Percentiles rank a stretch among this genome's conserved stretches.
Conservation (phyloP, 2,329 filamentous ascomycete genomes). For the Hymenoscyphus salicellus region DNA sequence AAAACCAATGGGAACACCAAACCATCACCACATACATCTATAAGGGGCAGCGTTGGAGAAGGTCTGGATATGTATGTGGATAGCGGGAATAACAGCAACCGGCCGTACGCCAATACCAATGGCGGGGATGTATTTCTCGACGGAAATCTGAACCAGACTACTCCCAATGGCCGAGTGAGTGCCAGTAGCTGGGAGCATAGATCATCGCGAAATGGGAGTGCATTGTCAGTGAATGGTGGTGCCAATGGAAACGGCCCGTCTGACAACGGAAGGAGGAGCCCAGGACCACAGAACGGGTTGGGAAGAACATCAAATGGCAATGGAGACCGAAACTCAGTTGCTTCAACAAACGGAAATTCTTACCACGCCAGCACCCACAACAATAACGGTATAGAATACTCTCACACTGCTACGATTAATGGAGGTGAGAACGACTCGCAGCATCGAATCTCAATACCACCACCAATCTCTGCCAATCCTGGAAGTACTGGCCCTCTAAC, state of each 20-base stretch:
- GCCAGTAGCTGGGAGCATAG: conserved; percentile 40
- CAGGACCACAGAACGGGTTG: conserved; percentile 28
- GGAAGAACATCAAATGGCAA: conserved; percentile 28
- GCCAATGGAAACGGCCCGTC: conserved; percentile 29
- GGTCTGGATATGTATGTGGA: conserved; percentile 35
- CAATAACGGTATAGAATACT: neutral
- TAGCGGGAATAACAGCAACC: conserved; percentile 17
- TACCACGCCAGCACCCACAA: conserved; percentile 12
- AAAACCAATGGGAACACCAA: conserved; percentile 36
- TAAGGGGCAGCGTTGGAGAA: conserved; percentile 37
- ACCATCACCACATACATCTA: conserved; percentile 30
- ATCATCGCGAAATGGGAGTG: conserved; percentile 33
- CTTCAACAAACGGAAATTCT: conserved; percentile 31
- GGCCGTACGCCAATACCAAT: conserved; percentile 30
- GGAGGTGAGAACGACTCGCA: neutral
- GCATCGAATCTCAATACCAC: conserved; percentile 20
- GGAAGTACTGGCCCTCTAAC: conserved; percentile 36
- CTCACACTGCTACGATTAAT: neutral
- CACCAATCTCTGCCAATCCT: conserved; percentile 30
- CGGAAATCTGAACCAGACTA: conserved; percentile 57
- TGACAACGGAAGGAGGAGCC: conserved; percentile 35
- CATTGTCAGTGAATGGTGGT: conserved; percentile 32
- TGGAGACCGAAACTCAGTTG: conserved; percentile 31
- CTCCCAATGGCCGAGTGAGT: conserved; percentile 55
- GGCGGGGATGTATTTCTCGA: conserved; percentile 33